Evolutionary conservation across 257 asterid genomes (phyloP).

Genomic region (Rauvolfia tetraphylla): DNA sequence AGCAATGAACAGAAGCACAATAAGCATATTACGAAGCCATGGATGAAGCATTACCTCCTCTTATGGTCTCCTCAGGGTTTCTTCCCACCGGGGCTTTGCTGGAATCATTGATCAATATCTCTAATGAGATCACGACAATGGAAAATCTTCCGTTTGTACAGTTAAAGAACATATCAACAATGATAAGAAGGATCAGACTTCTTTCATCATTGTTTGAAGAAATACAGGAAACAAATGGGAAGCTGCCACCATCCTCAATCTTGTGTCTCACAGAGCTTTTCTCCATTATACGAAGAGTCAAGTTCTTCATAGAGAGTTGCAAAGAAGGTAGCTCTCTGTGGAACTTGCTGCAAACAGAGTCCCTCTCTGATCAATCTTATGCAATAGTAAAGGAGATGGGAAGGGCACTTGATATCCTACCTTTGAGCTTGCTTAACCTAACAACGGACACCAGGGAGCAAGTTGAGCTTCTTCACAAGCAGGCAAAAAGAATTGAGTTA

Average conservation of each 20-base stretch:
- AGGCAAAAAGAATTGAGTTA: conserved; percentile 53
- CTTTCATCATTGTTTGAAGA: conserved; percentile 73
- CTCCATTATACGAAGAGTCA: conserved; percentile 44
- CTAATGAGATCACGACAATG: conserved; percentile 35
- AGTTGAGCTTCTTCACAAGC: conserved; percentile 75
- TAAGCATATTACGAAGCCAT: conserved; percentile 30
- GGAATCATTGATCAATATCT: conserved; percentile 54
- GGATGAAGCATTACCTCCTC: conserved; percentile 42
- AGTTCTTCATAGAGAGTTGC: conserved; percentile 47
- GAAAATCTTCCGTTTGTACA: conserved; percentile 47
- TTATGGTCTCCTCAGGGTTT: conserved; percentile 54
- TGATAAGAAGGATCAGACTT: conserved; percentile 55
- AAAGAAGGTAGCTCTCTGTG: conserved; percentile 59
- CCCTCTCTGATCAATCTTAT: conserved; percentile 48
- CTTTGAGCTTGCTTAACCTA: conserved; percentile 61
- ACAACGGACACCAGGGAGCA: conserved; percentile 71
- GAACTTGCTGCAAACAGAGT: conserved; percentile 71
- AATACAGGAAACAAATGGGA: conserved; percentile 49
- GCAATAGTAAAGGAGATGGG: conserved; percentile 58
- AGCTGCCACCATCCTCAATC: conserved; percentile 68
- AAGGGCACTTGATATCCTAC: conserved; percentile 71
- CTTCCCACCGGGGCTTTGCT: conserved; percentile 50
- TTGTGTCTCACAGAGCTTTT: conserved; percentile 70
- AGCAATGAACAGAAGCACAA: conserved; percentile 15
- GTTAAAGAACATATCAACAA: conserved; percentile 45